A percentile compares a stretch with the other conserved stretches of the same genome.
These are phyloP conservation scores for Knufia fluminis DNA, from an alignment of 2,329 filamentous ascomycete species.

Conservation along the genomic window DNA sequence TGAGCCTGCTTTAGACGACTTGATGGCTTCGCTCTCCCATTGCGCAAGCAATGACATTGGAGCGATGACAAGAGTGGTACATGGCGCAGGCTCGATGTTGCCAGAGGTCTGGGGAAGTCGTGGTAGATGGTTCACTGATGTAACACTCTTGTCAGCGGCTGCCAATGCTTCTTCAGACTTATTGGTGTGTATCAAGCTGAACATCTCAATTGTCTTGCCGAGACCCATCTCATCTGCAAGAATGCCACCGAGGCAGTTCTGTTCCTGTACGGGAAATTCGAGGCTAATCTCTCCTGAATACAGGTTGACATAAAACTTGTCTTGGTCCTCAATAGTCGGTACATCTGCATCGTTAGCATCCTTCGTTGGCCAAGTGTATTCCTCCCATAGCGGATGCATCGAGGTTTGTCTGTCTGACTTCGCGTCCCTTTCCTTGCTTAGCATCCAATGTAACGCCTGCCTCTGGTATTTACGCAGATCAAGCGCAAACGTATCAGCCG, in stretches of 20 bases:
- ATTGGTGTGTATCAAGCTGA: conserved; percentile 83
- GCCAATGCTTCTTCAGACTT: conserved; percentile 46
- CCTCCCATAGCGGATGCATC: conserved; percentile 97
- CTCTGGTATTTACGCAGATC: conserved; percentile 85
- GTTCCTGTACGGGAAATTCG: conserved; percentile 85
- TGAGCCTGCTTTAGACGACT: conserved; percentile 74
- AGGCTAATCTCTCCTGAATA: conserved; percentile 91
- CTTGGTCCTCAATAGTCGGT: conserved; percentile 53
- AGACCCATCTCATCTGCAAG: conserved; percentile 95
- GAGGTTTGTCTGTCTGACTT: conserved; percentile 62
- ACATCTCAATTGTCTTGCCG: conserved; percentile 97
- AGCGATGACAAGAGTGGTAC: conserved; percentile 88
- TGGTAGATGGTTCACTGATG: conserved; percentile 52
- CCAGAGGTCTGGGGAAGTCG: conserved; percentile 50
- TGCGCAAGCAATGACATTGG: conserved; percentile 95
- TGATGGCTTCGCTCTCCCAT: conserved; percentile 92
- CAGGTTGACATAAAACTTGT: conserved; percentile 87
- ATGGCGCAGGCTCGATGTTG: conserved; percentile 60
- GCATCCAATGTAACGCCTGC: conserved; percentile 93
- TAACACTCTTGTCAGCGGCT: conserved; percentile 26
- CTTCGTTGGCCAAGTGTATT: conserved; percentile 80
- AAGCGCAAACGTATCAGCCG: conserved; percentile 72
- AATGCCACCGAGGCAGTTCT: conserved; percentile 87
- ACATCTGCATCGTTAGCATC: conserved; percentile 77
- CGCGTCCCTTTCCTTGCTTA: conserved; percentile 79